phyloP scores from a whole-genome alignment of 352 stramenopile genomes.

The Phytophthora sp. region DNA sequence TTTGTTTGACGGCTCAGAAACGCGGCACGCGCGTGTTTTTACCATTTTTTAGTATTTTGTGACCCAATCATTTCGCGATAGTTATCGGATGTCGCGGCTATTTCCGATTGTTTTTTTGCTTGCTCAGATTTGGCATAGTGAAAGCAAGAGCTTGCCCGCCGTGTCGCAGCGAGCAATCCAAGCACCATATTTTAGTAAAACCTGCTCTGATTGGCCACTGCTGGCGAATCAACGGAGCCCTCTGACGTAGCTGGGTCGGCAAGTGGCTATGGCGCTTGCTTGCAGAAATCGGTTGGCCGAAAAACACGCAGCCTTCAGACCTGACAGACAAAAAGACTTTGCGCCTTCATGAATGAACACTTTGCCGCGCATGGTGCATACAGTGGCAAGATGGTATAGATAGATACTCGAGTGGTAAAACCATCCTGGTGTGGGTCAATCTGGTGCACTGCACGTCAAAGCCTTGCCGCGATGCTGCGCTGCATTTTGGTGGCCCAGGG shows the following conservation, averaged over 20 bases:
- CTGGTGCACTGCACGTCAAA: no score
- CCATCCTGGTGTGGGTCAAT: no score
- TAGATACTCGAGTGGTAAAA: no score
- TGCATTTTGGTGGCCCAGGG: no score
- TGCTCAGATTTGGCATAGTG: conserved; percentile 17
- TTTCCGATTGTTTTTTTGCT: conserved; percentile 3
- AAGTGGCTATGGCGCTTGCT: conserved; percentile 23
- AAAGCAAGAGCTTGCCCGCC: background rate
- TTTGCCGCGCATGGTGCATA: no score
- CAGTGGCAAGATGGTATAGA: no score
- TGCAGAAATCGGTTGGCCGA: background rate
- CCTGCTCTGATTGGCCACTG: conserved; percentile 6
- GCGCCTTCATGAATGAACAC: no score
- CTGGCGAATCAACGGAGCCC: conserved; percentile 24
- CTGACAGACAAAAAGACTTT: no score
- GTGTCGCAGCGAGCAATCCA: conserved; percentile 27
- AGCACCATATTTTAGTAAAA: conserved; percentile 35
- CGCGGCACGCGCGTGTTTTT: conserved; percentile 35
- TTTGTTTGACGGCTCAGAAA: background rate
- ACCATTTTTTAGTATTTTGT: conserved; percentile 17
- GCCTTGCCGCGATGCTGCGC: no score
- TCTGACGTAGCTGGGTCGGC: conserved; percentile 33
- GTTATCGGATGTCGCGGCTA: background rate
- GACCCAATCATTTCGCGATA: conserved; percentile 1
- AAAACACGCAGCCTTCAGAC: no score